phyloP scores from a whole-genome alignment of 2,329 filamentous ascomycete genomes.

The Aulographum hederae region DNA sequence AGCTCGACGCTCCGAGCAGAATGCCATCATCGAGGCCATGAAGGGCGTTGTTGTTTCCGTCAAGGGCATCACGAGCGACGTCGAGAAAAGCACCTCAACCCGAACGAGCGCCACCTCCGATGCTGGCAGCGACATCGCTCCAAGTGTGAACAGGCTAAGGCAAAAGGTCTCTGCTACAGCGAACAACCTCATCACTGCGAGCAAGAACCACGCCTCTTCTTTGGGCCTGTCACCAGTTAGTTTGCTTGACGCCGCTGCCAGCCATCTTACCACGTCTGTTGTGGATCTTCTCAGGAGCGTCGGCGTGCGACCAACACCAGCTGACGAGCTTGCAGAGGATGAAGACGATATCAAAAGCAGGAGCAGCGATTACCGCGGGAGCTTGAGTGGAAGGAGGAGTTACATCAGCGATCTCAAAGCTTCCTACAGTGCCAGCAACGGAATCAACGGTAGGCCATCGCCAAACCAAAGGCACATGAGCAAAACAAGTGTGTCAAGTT shows the following conservation, averaged over 20 bases:
- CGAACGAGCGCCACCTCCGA: too few species aligned
- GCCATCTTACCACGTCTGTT: constrained; percentile 69
- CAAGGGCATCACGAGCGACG: constrained; percentile 66
- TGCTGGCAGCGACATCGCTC: constrained; percentile 2
- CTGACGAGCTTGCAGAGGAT: constrained; percentile 60
- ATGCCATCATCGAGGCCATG: constrained; percentile 66
- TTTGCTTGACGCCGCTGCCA: constrained; percentile 79
- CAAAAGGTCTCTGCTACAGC: constrained; percentile 76
- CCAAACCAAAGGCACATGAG: not conserved
- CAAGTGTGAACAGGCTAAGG: constrained; percentile 42
- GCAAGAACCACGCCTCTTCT: constrained; percentile 74
- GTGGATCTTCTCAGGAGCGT: constrained; percentile 70
- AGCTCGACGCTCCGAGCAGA: constrained; percentile 55
- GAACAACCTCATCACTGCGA: constrained; percentile 87
- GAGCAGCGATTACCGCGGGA: constrained; percentile 10
- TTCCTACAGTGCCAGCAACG: not conserved
- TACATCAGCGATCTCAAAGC: not conserved
- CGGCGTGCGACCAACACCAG: constrained; percentile 64
- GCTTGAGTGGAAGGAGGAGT: constrained; percentile 8
- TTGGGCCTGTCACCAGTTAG: constrained; percentile 84
- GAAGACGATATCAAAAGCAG: too few species aligned
- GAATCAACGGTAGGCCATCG: not conserved
- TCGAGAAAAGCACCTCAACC: constrained; percentile 48
- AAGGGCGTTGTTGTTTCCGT: constrained; percentile 71
- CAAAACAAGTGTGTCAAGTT: too few species aligned